Conservation (phyloP, 805 yeast genomes). For the Nakazawaea ambrosiae region DNA sequence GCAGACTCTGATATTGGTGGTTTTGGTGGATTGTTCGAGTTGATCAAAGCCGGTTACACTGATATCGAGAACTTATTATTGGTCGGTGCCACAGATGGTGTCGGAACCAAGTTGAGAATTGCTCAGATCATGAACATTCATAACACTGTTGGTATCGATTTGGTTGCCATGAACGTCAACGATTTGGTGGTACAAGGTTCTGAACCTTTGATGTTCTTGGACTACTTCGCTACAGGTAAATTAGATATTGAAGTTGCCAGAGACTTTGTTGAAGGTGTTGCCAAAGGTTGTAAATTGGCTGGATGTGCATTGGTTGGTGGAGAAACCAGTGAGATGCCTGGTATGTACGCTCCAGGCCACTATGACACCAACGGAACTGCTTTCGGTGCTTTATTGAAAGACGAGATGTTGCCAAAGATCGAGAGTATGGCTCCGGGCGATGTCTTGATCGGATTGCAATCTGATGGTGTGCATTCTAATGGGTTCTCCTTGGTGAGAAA, state of each 20-base stretch:
- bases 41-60: conserved; percentile 77
- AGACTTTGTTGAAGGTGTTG: conserved; percentile 89
- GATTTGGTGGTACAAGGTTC: conserved; percentile 99
- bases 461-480: conserved; percentile 94
- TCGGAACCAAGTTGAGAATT: conserved; percentile 92
- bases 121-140: conserved; percentile 88
- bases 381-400: conserved; percentile 87
- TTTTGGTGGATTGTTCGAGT: conserved; percentile 94
- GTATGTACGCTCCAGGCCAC: conserved; percentile 92
- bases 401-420: conserved; percentile 64
- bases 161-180: conserved; percentile 98
- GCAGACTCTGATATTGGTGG: conserved; percentile 99
- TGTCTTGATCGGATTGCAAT: conserved; percentile 76
- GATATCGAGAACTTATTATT: conserved; percentile 70
- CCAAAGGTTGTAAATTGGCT: conserved; percentile 88
- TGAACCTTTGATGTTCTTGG: conserved; percentile 91
- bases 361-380: conserved; percentile 99
- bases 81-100: conserved; percentile 99
- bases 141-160: conserved; percentile 96
- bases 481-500: conserved; percentile 94
- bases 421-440: conserved; percentile 71
- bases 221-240: conserved; percentile 93
- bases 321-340: conserved; percentile 99
- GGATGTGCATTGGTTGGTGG: conserved; percentile 99
- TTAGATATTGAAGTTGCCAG: conserved; percentile 80